phyloP scores from a whole-genome alignment of 2,329 filamentous ascomycete genomes.

The Talaromyces pinophilus region DNA sequence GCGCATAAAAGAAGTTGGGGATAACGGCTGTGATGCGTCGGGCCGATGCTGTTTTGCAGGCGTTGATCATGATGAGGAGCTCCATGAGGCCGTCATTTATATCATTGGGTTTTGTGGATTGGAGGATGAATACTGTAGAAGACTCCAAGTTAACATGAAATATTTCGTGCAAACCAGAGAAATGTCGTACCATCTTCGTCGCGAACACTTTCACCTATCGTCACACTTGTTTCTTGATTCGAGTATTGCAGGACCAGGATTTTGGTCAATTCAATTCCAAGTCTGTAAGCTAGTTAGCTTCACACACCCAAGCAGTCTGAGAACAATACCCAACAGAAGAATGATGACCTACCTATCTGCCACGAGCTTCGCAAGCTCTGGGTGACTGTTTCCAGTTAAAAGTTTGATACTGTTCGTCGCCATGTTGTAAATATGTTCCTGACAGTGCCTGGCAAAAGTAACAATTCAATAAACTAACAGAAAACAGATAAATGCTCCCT shows the following conservation, averaged over 20 bases:
- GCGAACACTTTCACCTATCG: slow-evolving; percentile 91
- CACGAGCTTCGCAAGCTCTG: slow-evolving; percentile 68
- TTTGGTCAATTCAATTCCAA: slow-evolving; percentile 68
- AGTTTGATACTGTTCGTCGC: slow-evolving; percentile 74
- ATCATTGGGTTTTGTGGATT: slow-evolving; percentile 91
- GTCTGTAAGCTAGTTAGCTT: slow-evolving; percentile 42
- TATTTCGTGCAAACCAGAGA: slow-evolving; percentile 18
- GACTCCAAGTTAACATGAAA: slow-evolving; percentile 16
- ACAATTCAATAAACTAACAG: not conserved
- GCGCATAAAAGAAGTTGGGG: slow-evolving; percentile 93
- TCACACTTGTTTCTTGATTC: slow-evolving; percentile 67
- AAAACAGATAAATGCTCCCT: not conserved
- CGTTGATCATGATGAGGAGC: slow-evolving; percentile 96
- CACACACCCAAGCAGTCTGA: slow-evolving; percentile 1
- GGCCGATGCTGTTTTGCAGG: slow-evolving; percentile 81
- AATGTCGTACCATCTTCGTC: slow-evolving; percentile 77
- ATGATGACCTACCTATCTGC: slow-evolving; percentile 60
- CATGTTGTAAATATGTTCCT: slow-evolving; percentile 41
- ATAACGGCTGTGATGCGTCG: slow-evolving; percentile 93
- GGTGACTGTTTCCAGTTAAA: slow-evolving; percentile 74
- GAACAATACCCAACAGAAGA: not conserved
- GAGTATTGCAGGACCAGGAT: slow-evolving; percentile 69
- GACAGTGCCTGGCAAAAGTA: not conserved
- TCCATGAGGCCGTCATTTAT: slow-evolving; percentile 99
- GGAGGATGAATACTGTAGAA: slow-evolving; percentile 79